phyloP scores from a whole-genome alignment of 139 green algal genomes.

The Monoraphidium neglectum region DNA sequence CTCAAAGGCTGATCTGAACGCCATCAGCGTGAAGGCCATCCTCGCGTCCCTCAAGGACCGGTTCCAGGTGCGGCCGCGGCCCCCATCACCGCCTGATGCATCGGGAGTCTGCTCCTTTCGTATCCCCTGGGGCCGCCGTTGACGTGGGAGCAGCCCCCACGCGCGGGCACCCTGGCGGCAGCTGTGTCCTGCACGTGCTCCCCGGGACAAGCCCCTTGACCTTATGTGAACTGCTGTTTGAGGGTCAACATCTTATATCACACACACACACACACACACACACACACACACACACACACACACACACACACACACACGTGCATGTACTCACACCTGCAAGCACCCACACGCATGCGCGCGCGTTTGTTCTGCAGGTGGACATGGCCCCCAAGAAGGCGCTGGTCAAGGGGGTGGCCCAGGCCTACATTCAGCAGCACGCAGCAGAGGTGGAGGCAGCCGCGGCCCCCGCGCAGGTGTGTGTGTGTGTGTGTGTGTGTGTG shows the following conservation, averaged over 20 bases:
- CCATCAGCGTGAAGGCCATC: conserved; percentile 14
- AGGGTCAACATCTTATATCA: too few relatives aligned
- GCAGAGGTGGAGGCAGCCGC: neutral
- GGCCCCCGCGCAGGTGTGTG: too few relatives aligned
- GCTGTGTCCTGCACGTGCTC: too few relatives aligned
- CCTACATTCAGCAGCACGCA: neutral
- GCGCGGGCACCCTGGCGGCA: too few relatives aligned
- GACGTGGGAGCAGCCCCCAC: neutral
- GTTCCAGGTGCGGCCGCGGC: conserved; percentile 3
- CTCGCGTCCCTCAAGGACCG: conserved; percentile 15
- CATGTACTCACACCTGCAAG: neutral
- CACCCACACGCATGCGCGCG: too few relatives aligned
- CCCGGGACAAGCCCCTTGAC: too few relatives aligned
- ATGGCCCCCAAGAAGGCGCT: conserved; percentile 20
- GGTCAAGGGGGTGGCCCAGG: conserved; percentile 7
- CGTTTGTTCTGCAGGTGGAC: conserved; percentile 13
- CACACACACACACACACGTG: neutral
- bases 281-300: too few relatives aligned
- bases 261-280: too few relatives aligned
- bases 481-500: too few relatives aligned
- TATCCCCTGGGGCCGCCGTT: neutral
- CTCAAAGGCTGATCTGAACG: neutral
- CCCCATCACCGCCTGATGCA: neutral
- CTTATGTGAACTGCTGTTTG: too few relatives aligned
- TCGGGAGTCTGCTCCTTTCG: neutral